Conservation (phyloP, 495 filamentous ascomycete species). For the Daldinia concentrica region DNA sequence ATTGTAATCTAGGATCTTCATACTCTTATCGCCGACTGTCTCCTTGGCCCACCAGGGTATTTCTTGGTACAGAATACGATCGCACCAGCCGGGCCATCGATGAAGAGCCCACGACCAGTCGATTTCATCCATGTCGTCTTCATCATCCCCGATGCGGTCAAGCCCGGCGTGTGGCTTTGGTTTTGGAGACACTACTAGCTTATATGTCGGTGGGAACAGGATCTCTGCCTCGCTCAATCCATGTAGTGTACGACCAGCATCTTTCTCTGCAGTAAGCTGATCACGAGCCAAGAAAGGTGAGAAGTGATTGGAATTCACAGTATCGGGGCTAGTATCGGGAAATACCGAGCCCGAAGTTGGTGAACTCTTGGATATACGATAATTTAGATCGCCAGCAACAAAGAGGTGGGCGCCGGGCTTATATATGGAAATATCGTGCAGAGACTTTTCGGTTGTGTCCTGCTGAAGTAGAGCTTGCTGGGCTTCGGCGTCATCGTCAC, state of each 20-base stretch:
- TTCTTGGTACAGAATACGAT: constrained; percentile 85
- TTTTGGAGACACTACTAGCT: constrained; percentile 63
- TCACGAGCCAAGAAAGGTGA: constrained; percentile 71
- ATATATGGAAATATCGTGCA: constrained; percentile 68
- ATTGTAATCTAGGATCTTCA: constrained; percentile 68
- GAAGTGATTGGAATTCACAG: constrained; percentile 57
- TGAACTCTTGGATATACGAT: constrained; percentile 73
- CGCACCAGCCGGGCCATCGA: constrained; percentile 94
- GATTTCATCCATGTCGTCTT: constrained; percentile 48
- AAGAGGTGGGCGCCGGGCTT: constrained; percentile 80
- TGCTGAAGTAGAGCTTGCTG: constrained; percentile 19
- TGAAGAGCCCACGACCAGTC: constrained; percentile 79
- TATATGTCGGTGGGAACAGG: constrained; percentile 92
- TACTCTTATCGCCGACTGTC: constrained; percentile 41
- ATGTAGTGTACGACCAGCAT: constrained; percentile 72
- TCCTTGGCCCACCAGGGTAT: constrained; percentile 57
- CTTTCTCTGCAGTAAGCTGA: constrained; percentile 77
- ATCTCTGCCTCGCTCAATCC: constrained; percentile 78
- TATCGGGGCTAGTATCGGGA: constrained; percentile 62
- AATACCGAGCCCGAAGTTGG: constrained; percentile 67
- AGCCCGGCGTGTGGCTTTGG: constrained; percentile 52
- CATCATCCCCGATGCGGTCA: constrained; percentile 39
- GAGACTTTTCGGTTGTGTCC: constrained; percentile 26
- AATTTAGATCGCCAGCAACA: constrained; percentile 92
- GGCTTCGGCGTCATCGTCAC: constrained; percentile 41